Percentiles rank a stretch among this genome's conserved stretches.
Conservation (phyloP, 768 basidiomycete genomes). For the Leccinellum luteum region DNA sequence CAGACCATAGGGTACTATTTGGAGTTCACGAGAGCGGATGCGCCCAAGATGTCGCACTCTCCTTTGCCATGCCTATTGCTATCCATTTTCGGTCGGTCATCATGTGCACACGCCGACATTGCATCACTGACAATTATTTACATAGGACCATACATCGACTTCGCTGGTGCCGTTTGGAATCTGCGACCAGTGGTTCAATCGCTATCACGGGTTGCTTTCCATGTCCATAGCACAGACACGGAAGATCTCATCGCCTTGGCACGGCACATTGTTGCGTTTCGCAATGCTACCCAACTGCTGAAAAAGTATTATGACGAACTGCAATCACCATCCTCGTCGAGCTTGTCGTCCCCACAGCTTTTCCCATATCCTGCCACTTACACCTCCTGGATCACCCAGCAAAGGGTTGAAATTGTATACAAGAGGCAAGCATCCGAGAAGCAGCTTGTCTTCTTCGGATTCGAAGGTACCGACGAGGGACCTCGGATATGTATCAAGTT, state of each 20-base stretch:
- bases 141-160: conserved; percentile 26
- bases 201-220: conserved; percentile 6
- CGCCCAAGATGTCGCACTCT: conserved; percentile 9
- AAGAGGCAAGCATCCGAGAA: background rate
- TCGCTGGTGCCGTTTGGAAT: conserved; percentile 28
- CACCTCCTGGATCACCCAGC: conserved; percentile 7
- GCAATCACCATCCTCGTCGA: background rate
- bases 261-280: conserved; percentile 27
- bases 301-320: conserved; percentile 19
- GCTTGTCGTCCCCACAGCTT: background rate
- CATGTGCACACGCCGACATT: background rate
- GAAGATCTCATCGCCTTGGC: background rate
- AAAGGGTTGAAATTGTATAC: conserved; percentile 17
- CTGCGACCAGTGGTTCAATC: conserved; percentile 14
- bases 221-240: conserved; percentile 22
- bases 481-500: conserved; percentile 31
- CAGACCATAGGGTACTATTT: conserved; percentile 23
- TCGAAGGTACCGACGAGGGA: conserved; percentile 2
- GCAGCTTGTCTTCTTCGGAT: conserved; percentile 12
- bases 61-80: conserved; percentile 18
- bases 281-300: conserved; percentile 21
- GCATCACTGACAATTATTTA: background rate
- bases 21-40: conserved; percentile 12
- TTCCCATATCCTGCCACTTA: conserved; percentile 8
- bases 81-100: conserved; percentile 19